phyloP scores from a whole-genome alignment of 1,139 yeast genomes.

The Debaryomycetaceae sp. region DNA sequence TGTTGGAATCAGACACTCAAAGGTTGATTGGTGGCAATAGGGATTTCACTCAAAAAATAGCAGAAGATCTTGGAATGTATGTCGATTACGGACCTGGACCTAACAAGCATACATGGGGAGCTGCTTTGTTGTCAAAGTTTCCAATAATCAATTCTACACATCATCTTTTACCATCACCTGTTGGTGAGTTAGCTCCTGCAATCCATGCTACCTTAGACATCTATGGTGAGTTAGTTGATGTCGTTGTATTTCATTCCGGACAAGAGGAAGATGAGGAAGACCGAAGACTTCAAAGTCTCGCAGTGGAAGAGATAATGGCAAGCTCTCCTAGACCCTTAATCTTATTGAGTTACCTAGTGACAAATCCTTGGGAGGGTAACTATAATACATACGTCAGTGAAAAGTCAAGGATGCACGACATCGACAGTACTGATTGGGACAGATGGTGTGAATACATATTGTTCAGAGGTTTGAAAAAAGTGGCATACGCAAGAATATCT shows the following conservation, averaged over 20 bases:
- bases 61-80: constrained; percentile 92
- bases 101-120: constrained; percentile 97
- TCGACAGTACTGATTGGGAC: constrained; percentile 92
- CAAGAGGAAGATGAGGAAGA: constrained; percentile 97
- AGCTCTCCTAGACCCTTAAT: constrained; percentile 73
- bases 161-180: constrained; percentile 89
- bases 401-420: constrained; percentile 82
- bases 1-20: constrained; percentile 91
- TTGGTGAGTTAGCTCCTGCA: constrained; percentile 97
- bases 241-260: constrained; percentile 96
- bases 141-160: constrained; percentile 89
- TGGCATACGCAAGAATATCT: constrained; percentile 91
- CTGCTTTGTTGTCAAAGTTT: constrained; percentile 86
- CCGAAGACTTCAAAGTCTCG: constrained; percentile 79
- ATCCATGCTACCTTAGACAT: constrained; percentile 93
- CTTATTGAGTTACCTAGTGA: constrained; percentile 83
- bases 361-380: constrained; percentile 82
- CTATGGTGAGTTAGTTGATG: constrained; percentile 82
- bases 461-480: constrained; percentile 80
- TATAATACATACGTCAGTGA: constrained; percentile 89
- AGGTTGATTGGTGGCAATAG: constrained; percentile 92
- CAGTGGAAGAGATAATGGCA: constrained; percentile 77
- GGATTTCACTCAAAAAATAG: constrained; percentile 85
- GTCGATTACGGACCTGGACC: constrained; percentile 98
- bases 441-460: constrained; percentile 98